Conservation (phyloP, 495 filamentous ascomycete species). For the Xylaria castorea region DNA sequence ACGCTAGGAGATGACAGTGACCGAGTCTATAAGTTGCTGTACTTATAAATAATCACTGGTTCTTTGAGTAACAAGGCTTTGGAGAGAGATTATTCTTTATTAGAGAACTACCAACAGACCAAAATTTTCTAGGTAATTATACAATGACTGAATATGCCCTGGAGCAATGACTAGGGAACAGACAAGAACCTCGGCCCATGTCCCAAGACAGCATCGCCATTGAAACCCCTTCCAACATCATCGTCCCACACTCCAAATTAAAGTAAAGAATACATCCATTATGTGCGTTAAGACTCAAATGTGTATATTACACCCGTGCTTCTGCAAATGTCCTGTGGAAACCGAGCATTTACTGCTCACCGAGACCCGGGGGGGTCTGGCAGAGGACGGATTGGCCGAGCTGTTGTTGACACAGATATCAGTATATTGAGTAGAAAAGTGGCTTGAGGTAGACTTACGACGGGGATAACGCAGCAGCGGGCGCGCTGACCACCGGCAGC, state of each 20-base stretch:
- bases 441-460: constrained; percentile 18
- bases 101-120: neutral
- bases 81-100: neutral
- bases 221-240: neutral
- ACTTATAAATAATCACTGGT: neutral
- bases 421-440: neutral
- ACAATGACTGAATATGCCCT: neutral
- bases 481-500: constrained; percentile 26
- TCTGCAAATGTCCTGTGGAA: neutral
- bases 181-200: neutral
- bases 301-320: neutral
- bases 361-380: constrained; percentile 16
- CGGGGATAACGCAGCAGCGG: constrained; percentile 28
- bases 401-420: neutral
- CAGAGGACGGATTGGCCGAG: constrained; percentile 28
- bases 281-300: neutral
- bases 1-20: neutral
- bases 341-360: constrained; percentile 17
- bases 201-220: constrained; percentile 19
- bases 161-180: constrained; percentile 3
- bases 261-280: constrained; percentile 6
- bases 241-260: neutral
- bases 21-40: too few relatives aligned
- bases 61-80: neutral
- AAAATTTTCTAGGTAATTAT: constrained; percentile 9